phyloP scores from a whole-genome alignment of 306 rosid genomes.

The Phaseolus lunatus region DNA sequence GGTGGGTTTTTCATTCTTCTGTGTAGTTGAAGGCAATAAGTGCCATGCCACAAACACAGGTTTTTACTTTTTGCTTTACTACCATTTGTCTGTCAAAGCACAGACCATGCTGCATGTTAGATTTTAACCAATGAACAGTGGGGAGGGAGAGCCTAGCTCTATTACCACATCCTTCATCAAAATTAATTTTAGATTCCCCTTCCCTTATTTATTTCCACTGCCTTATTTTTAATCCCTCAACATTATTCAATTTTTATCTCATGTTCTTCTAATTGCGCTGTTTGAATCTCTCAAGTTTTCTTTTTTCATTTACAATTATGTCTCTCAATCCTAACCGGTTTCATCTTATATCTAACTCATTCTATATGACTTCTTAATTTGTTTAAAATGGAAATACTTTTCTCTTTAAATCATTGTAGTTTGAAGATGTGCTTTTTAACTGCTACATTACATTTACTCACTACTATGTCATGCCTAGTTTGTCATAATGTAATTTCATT shows the following conservation, averaged over 20 bases:
- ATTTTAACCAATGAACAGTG: slow-evolving; percentile 56
- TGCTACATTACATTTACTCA: too few species aligned
- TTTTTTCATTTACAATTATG: background rate
- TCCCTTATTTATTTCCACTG: slow-evolving; percentile 14
- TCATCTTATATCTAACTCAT: background rate
- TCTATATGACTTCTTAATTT: background rate
- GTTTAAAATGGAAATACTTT: background rate
- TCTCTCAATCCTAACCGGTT: background rate
- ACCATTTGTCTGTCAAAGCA: slow-evolving; percentile 68
- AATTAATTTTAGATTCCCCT: slow-evolving; percentile 35
- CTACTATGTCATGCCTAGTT: too few species aligned
- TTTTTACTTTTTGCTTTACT: slow-evolving; percentile 54
- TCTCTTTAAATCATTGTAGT: background rate
- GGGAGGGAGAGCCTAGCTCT: slow-evolving; percentile 43
- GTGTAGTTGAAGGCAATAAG: slow-evolving; percentile 46
- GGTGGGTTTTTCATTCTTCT: slow-evolving; percentile 6
- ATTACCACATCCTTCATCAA: slow-evolving; percentile 41
- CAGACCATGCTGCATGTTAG: slow-evolving; percentile 56
- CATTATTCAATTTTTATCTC: background rate
- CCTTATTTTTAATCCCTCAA: background rate
- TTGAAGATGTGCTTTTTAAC: background rate
- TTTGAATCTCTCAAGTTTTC: background rate
- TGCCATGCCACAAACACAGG: slow-evolving; percentile 53
- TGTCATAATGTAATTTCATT: too few species aligned
- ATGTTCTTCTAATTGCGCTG: background rate